These are phyloP conservation scores for Chlamydomonas reinhardtii DNA, from an alignment of 163 green algal species.

Conservation along the genomic window DNA sequence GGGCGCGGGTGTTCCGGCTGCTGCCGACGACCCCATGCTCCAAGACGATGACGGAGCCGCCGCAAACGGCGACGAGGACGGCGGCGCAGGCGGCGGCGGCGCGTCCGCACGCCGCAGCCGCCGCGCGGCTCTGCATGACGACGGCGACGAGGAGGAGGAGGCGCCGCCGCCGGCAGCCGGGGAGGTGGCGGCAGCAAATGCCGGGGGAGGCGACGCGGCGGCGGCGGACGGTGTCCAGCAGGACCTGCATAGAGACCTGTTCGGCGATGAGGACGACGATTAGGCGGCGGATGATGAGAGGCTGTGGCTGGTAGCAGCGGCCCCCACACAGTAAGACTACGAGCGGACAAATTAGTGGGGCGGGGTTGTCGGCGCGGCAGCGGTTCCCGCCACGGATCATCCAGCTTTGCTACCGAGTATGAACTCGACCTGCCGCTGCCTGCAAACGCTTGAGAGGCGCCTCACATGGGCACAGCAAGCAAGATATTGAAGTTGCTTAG, in stretches of 20 bases:
- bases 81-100: not conserved
- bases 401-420: too few relatives aligned
- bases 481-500: too few relatives aligned
- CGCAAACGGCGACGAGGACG: not conserved
- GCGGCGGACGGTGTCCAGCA: not conserved
- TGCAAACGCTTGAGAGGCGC: too few relatives aligned
- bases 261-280: conserved; percentile 40
- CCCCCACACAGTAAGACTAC: too few relatives aligned
- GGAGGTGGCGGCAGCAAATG: not conserved
- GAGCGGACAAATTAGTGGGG: too few relatives aligned
- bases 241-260: conserved; percentile 28
- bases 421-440: too few relatives aligned
- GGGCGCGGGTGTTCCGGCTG: not conserved
- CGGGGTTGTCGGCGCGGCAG: too few relatives aligned
- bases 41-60: not conserved
- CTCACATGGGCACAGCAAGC: too few relatives aligned
- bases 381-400: too few relatives aligned
- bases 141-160: conserved; percentile 17
- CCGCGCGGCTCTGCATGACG: conserved; percentile 18
- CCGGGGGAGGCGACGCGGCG: not conserved
- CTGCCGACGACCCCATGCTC: not conserved
- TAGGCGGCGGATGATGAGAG: too few relatives aligned
- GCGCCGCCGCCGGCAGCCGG: not conserved
- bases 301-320: too few relatives aligned
- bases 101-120: not conserved